phyloP scores from a whole-genome alignment of 1,284 basidiomycete genomes.

The Filobasidium uniguttulatum region DNA sequence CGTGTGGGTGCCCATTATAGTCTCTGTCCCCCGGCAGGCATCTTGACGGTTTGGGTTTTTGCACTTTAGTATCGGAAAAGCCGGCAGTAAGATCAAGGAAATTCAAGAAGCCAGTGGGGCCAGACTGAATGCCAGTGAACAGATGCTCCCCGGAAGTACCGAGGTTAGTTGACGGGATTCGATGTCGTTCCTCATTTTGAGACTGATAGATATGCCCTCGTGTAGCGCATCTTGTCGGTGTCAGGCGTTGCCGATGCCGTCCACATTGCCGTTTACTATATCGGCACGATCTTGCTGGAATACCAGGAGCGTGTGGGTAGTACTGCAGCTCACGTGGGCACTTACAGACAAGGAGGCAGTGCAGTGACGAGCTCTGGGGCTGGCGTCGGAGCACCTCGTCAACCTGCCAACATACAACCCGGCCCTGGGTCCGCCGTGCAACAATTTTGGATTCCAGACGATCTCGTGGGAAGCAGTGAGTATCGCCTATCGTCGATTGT shows the following conservation, averaged over 20 bases:
- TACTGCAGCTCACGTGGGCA: constrained; percentile 19
- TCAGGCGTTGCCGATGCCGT: constrained; percentile 99
- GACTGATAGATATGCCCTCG: not conserved
- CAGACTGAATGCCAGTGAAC: constrained; percentile 86
- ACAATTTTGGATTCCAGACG: constrained; percentile 97
- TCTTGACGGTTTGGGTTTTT: not conserved
- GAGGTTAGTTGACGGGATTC: constrained; percentile 48
- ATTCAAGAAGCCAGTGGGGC: constrained; percentile 98
- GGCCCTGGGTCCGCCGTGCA: constrained; percentile 60
- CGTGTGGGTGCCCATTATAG: constrained; percentile 40
- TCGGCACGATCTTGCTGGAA: constrained; percentile 91
- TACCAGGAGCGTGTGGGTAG: constrained; percentile 59
- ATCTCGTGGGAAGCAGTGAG: constrained; percentile 78
- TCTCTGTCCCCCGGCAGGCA: too few relatives aligned
- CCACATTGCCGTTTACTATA: constrained; percentile 98
- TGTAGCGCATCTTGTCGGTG: constrained; percentile 81
- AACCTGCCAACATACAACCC: constrained; percentile 19
- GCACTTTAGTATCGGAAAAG: constrained; percentile 63
- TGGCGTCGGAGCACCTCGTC: constrained; percentile 14
- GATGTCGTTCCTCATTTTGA: not conserved
- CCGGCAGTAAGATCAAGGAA: constrained; percentile 96
- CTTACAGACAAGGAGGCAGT: constrained; percentile 28
- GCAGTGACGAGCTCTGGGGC: constrained; percentile 9
- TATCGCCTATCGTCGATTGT: constrained; percentile 4
- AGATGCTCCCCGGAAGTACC: constrained; percentile 97